Base-by-base conservation (phyloP, 2,329 filamentous ascomycete genomes). In the Trichoderma sp. region DNA sequence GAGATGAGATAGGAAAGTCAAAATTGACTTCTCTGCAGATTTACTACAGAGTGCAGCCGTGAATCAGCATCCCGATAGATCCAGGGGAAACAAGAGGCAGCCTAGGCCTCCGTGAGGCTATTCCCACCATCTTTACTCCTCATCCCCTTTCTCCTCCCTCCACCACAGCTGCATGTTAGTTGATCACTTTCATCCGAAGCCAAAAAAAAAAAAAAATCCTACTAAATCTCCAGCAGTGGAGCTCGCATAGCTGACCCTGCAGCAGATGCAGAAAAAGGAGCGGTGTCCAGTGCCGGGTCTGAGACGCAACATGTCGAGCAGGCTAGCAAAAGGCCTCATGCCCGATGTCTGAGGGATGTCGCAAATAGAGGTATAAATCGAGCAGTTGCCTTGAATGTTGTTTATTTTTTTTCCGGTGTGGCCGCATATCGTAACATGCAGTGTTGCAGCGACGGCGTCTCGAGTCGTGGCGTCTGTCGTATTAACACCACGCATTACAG, bases 121-220 rank as follows among this genome's bases (percentile, higher is more conserved):
- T 64, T 64, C 60, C 60, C 60, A 64, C 50, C 25, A 53, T 35
- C 27, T 27, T 63, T 42, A 64, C 45, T 39, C 45, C 60, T 53
- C 57, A 34, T 29, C 22, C 32, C 53, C 19, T 27, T 25, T 37
- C 61, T 19, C 35, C 37, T 56, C 19, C 48, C 61, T 22, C 35
- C 50, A 12, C 27, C 25, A 32, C 8, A 57, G 52, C 52, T 65
- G 63, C 63, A 65, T 42, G 50, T 57, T n/a, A 57, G 63, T 57
- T 29, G 29, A 64, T 63, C 59, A 32, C 50, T 50, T 19, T 56
- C 50, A 35, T 27, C 3, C n/a, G 9, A 19, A n/a, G n/a, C n/a
- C n/a, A n/a, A n/a, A n/a, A n/a, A n/a, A n/a, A n/a, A n/a, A n/a
- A n/a, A n/a, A 42, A 56, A 64, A 56, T 34, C 35, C 50, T 54